A percentile compares a stretch with the other conserved stretches of the same genome.
Evolutionary conservation across 139 green algal genomes (phyloP).

Genomic region (Tetradesmus obliquus): DNA sequence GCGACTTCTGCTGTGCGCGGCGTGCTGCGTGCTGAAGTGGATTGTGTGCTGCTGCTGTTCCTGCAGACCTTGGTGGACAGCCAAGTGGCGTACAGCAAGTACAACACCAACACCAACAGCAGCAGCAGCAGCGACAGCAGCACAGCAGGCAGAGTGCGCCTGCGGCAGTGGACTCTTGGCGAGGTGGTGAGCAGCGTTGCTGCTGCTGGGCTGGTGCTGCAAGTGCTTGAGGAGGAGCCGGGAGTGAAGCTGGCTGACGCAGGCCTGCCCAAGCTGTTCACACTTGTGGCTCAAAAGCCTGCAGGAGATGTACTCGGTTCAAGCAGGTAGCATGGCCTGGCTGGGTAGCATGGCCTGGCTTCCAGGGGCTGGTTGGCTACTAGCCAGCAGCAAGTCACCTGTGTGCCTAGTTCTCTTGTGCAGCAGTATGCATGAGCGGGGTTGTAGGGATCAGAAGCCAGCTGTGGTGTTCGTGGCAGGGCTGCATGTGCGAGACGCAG

Average conservation of each 20-base stretch:
- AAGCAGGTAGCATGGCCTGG: background rate
- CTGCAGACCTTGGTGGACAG: slow-evolving; percentile 13
- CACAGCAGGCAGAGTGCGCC: slow-evolving; percentile 19
- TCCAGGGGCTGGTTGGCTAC: background rate
- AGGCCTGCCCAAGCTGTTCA: slow-evolving; percentile 60
- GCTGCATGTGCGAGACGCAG: too few species aligned
- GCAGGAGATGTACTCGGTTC: background rate
- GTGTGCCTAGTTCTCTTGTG: too few species aligned
- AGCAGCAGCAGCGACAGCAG: background rate
- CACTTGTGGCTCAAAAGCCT: slow-evolving; percentile 48
- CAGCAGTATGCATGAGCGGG: too few species aligned
- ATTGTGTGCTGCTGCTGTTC: background rate
- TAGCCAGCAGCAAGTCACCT: too few species aligned
- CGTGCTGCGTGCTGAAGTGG: too few species aligned
- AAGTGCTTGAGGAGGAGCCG: slow-evolving; percentile 58
- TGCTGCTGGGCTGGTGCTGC: slow-evolving; percentile 35
- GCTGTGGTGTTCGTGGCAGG: too few species aligned
- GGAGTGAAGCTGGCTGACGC: slow-evolving; percentile 49
- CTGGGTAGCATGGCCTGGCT: background rate
- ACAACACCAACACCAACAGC: slow-evolving; percentile 14
- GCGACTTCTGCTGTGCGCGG: too few species aligned
- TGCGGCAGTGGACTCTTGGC: slow-evolving; percentile 56
- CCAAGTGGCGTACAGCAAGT: slow-evolving; percentile 61
- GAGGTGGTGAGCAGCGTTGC: slow-evolving; percentile 57
- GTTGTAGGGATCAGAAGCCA: too few species aligned